These are phyloP conservation scores for Vigna hirtella DNA, from an alignment of 306 rosid species.

Conservation along the genomic window DNA sequence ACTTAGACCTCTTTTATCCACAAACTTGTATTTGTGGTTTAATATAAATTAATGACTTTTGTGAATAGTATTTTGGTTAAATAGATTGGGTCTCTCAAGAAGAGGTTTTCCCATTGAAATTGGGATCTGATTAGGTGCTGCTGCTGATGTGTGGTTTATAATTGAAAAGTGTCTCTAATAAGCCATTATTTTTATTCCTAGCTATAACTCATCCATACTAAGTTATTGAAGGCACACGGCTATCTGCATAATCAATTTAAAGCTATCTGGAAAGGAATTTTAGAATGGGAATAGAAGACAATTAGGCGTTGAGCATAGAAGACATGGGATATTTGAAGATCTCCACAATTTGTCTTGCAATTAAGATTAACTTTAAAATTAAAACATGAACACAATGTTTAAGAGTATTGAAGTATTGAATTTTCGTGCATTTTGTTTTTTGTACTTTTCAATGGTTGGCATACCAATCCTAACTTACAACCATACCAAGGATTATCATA, in stretches of 20 bases:
- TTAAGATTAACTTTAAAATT: neutral
- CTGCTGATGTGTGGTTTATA: slow-evolving; percentile 26
- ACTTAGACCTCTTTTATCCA: slow-evolving; percentile 31
- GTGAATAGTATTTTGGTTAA: neutral
- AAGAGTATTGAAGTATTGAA: neutral
- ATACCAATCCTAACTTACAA: slow-evolving; percentile 20
- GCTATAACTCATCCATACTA: neutral
- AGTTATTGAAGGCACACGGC: neutral
- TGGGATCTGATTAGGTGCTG: slow-evolving; percentile 20
- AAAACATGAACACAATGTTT: slow-evolving; percentile 5
- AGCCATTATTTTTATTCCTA: neutral
- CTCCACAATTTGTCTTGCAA: neutral
- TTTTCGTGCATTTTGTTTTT: slow-evolving; percentile 1
- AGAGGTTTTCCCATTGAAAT: neutral
- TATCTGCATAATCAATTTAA: slow-evolving; percentile 17
- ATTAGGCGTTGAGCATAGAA: neutral
- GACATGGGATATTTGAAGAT: slow-evolving; percentile 13
- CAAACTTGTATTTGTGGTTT: slow-evolving; percentile 10
- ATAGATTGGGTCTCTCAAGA: neutral
- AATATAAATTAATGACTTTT: neutral
- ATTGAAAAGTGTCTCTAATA: slow-evolving; percentile 14
- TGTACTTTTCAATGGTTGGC: slow-evolving; percentile 7
- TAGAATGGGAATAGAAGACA: slow-evolving; percentile 1
- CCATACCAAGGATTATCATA: neutral
- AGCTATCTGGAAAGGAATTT: slow-evolving; percentile 5